These are phyloP conservation scores for Verbascum thapsus DNA, from an alignment of 257 asterid species.

Conservation along the genomic window DNA sequence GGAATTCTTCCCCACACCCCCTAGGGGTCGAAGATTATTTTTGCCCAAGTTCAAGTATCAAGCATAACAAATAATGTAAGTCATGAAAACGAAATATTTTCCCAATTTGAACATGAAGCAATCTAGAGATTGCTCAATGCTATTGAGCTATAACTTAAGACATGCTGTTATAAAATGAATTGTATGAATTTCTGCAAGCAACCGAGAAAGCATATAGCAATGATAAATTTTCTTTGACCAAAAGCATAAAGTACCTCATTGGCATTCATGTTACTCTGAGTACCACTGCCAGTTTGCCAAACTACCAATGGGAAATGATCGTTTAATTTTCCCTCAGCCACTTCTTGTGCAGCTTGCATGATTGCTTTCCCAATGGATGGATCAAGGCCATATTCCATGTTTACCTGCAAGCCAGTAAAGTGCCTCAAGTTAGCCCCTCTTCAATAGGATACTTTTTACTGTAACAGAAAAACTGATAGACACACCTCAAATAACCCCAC, in stretches of 20 bases:
- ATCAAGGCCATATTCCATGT: constrained; percentile 94
- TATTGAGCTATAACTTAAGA: constrained; percentile 3
- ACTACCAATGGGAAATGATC: constrained; percentile 97
- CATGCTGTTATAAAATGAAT: background rate
- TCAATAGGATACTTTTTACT: background rate
- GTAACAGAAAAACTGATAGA: background rate
- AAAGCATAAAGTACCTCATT: constrained; percentile 67
- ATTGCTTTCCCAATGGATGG: constrained; percentile 89
- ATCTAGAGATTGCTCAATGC: constrained; percentile 9
- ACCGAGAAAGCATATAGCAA: constrained; percentile 1
- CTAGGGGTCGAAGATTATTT: background rate
- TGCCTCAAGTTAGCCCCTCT: background rate
- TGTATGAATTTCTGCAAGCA: constrained; percentile 17
- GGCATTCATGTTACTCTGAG: constrained; percentile 99
- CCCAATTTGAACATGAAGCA: constrained; percentile 9
- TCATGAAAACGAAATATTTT: constrained; percentile 7
- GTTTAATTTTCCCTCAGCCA: constrained; percentile 88
- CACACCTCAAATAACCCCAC: too few relatives aligned
- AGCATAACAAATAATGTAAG: background rate
- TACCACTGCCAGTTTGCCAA: constrained; percentile 99
- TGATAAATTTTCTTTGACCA: constrained; percentile 3
- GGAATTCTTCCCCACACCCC: constrained; percentile 1
- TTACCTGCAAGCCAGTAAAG: constrained; percentile 55
- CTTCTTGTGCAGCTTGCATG: constrained; percentile 98
- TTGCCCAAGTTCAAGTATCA: constrained; percentile 14